Evolutionary conservation across 768 basidiomycete species (phyloP).

Genomic region (Psilocybe cyanescens): DNA sequence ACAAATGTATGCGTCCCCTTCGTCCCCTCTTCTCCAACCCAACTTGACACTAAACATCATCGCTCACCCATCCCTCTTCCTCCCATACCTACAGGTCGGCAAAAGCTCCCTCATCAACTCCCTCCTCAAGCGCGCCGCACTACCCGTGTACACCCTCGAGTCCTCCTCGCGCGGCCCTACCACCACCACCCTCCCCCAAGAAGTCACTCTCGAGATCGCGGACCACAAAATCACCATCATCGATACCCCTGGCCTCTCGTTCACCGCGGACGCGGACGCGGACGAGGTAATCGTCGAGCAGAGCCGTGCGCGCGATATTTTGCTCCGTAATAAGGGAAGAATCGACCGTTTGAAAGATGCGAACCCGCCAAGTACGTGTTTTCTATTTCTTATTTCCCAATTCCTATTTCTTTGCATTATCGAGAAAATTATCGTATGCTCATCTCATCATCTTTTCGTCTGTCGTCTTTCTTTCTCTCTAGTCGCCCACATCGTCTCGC

Average conservation of each 20-base stretch:
- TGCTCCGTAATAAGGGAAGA: slow-evolving; percentile 79
- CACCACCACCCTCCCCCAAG: slow-evolving; percentile 72
- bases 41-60: neutral
- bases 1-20: slow-evolving; percentile 63
- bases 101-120: slow-evolving; percentile 90
- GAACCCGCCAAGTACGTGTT: slow-evolving; percentile 60
- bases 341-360: slow-evolving; percentile 89
- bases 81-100: slow-evolving; percentile 54
- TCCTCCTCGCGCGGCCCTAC: slow-evolving; percentile 63
- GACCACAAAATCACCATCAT: slow-evolving; percentile 65
- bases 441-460: neutral
- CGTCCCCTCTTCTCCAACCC: neutral
- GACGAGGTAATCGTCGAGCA: slow-evolving; percentile 27
- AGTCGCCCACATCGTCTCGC: slow-evolving; percentile 73
- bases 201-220: slow-evolving; percentile 52
- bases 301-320: slow-evolving; percentile 67
- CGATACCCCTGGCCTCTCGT: slow-evolving; percentile 88
- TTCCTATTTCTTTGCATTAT: slow-evolving; percentile 2
- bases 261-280: slow-evolving; percentile 44
- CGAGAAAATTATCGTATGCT: slow-evolving; percentile 2
- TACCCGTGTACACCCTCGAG: slow-evolving; percentile 64
- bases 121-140: slow-evolving; percentile 50
- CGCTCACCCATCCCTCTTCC: neutral
- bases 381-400: neutral
- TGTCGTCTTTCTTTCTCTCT: neutral